phyloP scores from a whole-genome alignment of 345 rosid species.

The Boechera stricta region DNA sequence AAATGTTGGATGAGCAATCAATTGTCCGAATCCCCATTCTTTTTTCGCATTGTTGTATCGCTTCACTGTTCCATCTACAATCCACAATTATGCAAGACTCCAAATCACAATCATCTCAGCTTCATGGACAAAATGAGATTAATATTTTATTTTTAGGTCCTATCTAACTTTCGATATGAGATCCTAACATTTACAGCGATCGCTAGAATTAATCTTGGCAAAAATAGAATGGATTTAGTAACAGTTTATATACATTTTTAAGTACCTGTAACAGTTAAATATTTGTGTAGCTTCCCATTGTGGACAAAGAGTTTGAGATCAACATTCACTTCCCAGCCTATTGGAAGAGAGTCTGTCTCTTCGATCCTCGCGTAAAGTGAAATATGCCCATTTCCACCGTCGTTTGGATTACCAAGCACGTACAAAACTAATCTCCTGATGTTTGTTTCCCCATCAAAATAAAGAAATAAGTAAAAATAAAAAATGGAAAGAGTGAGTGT shows the following conservation, averaged over 20 bases:
- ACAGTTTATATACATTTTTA: background rate
- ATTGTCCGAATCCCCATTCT: conserved; percentile 45
- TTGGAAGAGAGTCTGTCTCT: conserved; percentile 28
- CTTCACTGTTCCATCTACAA: conserved; percentile 44
- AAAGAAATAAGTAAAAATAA: background rate
- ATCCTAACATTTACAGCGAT: background rate
- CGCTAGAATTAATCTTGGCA: background rate
- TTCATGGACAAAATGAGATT: background rate
- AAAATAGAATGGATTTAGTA: background rate
- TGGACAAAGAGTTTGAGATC: conserved; percentile 45
- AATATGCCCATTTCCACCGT: conserved; percentile 36
- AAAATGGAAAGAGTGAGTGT: background rate
- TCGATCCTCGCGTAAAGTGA: conserved; percentile 49
- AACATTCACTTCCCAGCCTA: conserved; percentile 46
- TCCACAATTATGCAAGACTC: background rate
- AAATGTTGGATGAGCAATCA: conserved; percentile 42
- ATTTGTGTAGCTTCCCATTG: conserved; percentile 33
- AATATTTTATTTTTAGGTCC: background rate
- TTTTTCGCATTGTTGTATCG: conserved; percentile 32
- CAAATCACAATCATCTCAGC: background rate
- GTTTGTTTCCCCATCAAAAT: background rate
- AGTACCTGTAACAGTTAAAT: conserved; percentile 47
- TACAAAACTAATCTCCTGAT: conserved; percentile 48
- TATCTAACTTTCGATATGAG: background rate
- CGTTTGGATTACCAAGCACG: conserved; percentile 45